A percentile compares a stretch with the other conserved stretches of the same genome.
Conservation (phyloP, 2,329 filamentous ascomycete genomes). For the Penicillium brasilianum region DNA sequence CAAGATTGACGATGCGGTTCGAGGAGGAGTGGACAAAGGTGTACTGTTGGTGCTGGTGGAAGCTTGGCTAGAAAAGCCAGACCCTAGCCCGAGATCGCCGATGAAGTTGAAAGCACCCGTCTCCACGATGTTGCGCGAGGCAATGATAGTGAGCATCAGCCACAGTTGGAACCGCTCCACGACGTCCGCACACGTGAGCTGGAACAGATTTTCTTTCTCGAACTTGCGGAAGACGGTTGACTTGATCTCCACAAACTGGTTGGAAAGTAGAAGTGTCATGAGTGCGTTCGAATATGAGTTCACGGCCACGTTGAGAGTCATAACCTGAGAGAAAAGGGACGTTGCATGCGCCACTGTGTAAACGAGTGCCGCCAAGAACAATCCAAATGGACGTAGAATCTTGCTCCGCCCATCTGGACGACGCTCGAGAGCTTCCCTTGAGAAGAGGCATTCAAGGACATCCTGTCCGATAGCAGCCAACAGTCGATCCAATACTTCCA, state of each 20-base stretch:
- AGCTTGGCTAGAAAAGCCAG: slow-evolving; percentile 35
- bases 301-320: slow-evolving; percentile 95
- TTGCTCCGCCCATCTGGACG: slow-evolving; percentile 89
- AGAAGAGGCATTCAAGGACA: slow-evolving; percentile 94
- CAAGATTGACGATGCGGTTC: slow-evolving; percentile 69
- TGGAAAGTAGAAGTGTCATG: slow-evolving; percentile 88
- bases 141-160: slow-evolving; percentile 97
- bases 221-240: slow-evolving; percentile 98
- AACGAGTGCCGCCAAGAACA: slow-evolving; percentile 82
- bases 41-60: slow-evolving; percentile 53
- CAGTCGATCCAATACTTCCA: slow-evolving; percentile 86
- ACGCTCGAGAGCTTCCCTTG: slow-evolving; percentile 86
- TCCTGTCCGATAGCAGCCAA: slow-evolving; percentile 93
- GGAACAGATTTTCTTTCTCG: slow-evolving; percentile 96
- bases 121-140: slow-evolving; percentile 93
- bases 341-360: slow-evolving; percentile 91
- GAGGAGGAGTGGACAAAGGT: slow-evolving; percentile 62
- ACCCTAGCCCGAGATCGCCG: slow-evolving; percentile 42
- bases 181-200: slow-evolving; percentile 93
- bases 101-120: slow-evolving; percentile 77
- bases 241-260: slow-evolving; percentile 99
- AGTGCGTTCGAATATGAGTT: slow-evolving; percentile 98
- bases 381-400: slow-evolving; percentile 82
- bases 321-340: slow-evolving; percentile 94
- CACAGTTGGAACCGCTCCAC: slow-evolving; percentile 97